Conservation (phyloP, 2,329 filamentous ascomycete genomes). For the Hirsutella rhossiliensis region DNA sequence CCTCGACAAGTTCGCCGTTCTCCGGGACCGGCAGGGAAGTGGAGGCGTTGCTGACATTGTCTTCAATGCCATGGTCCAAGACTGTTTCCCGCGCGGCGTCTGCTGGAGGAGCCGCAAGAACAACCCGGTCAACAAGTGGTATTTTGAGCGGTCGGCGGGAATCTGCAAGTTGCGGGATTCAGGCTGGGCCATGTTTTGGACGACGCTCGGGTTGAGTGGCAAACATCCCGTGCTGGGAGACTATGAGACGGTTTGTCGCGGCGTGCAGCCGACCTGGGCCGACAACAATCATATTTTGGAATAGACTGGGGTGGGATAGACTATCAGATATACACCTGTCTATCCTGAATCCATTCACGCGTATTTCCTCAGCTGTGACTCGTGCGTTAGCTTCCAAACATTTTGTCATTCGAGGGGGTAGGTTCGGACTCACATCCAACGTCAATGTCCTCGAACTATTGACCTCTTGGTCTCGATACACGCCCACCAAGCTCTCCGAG, state of each 20-base stretch:
- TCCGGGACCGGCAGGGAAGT: constrained; percentile 77
- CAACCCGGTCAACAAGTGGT: constrained; percentile 99
- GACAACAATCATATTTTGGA: constrained; percentile 24
- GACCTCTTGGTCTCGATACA: constrained; percentile 87
- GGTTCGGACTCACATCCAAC: constrained; percentile 65
- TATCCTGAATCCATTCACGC: no score
- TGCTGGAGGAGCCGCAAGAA: constrained; percentile 85
- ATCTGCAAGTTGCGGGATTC: constrained; percentile 71
- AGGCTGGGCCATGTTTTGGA: constrained; percentile 99
- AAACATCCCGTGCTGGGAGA: constrained; percentile 46
- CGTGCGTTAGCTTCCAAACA: background rate
- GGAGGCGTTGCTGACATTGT: constrained; percentile 92
- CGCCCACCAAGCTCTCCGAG: constrained; percentile 88
- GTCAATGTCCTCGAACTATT: constrained; percentile 89
- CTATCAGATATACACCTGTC: no score
- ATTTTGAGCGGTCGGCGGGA: constrained; percentile 81
- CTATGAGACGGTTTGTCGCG: constrained; percentile 64
- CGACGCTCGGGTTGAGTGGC: constrained; percentile 53
- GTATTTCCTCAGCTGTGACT: background rate
- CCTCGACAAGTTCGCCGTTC: constrained; percentile 92
- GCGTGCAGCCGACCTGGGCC: constrained; percentile 51
- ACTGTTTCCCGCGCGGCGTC: constrained; percentile 78
- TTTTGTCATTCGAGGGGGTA: background rate
- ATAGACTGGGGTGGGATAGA: background rate
- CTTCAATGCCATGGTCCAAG: constrained; percentile 88